Conservation (phyloP, 352 stramenopile species). For the Peronospora farinosa region DNA sequence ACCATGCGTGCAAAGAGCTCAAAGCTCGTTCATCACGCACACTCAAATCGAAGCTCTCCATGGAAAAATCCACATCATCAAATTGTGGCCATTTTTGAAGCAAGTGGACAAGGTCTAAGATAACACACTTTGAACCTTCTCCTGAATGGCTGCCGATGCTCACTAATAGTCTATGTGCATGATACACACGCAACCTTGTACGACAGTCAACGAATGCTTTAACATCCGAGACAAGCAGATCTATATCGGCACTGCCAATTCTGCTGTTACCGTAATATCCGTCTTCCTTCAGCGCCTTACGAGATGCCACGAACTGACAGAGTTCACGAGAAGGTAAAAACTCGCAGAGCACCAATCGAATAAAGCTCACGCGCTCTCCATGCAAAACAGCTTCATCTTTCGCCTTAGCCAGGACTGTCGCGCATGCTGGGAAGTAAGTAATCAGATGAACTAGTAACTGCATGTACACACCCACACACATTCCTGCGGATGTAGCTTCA, state of each 20-base stretch:
- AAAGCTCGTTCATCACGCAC: conserved; percentile 66
- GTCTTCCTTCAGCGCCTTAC: conserved; percentile 48
- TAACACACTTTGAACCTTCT: conserved; percentile 71
- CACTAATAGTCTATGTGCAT: conserved; percentile 63
- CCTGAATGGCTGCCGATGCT: conserved; percentile 60
- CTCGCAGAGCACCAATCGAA: conserved; percentile 54
- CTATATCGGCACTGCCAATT: conserved; percentile 21
- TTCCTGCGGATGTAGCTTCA: conserved; percentile 8
- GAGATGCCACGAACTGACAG: conserved; percentile 52
- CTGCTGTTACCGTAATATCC: conserved; percentile 39
- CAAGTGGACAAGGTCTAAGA: conserved; percentile 64
- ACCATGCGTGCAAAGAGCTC: conserved; percentile 78
- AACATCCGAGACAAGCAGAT: conserved; percentile 33
- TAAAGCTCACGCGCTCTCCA: conserved; percentile 34
- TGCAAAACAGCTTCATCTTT: conserved; percentile 26
- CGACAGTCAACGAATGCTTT: conserved; percentile 35
- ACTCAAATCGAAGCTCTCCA: conserved; percentile 23
- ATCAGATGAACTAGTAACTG: conserved; percentile 71
- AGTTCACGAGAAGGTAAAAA: conserved; percentile 70
- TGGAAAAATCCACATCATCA: conserved; percentile 2
- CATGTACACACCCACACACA: conserved; percentile 66
- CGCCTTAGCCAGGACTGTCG: conserved; percentile 56
- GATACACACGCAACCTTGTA: conserved; percentile 51
- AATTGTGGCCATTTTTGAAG: conserved; percentile 56
- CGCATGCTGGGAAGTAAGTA: conserved; percentile 57